phyloP scores from a whole-genome alignment of 768 basidiomycete species.

The Cubamyces lactineus region DNA sequence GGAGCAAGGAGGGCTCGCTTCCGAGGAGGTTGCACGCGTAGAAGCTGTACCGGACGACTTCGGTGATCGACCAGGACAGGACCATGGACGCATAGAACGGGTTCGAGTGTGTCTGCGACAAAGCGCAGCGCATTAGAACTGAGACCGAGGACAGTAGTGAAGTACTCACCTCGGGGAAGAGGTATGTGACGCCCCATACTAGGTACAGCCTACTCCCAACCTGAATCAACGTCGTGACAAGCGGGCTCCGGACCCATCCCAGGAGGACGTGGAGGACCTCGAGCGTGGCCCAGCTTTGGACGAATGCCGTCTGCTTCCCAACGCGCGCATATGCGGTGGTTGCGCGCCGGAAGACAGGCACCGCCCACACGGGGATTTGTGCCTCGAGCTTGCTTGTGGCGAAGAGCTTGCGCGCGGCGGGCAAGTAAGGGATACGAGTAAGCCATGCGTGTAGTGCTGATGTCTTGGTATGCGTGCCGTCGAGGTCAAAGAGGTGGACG shows the following conservation, averaged over 20 bases:
- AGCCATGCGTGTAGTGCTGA: slow-evolving; percentile 9
- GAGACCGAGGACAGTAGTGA: slow-evolving; percentile 27
- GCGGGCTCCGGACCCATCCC: slow-evolving; percentile 78
- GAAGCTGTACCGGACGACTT: slow-evolving; percentile 89
- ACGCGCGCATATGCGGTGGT: slow-evolving; percentile 63
- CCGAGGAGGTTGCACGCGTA: slow-evolving; percentile 74
- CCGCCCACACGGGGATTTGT: slow-evolving; percentile 40
- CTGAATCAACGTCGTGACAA: slow-evolving; percentile 76
- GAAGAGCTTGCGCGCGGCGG: slow-evolving; percentile 11
- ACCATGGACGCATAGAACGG: slow-evolving; percentile 92
- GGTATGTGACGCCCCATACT: slow-evolving; percentile 81
- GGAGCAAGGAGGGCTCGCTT: slow-evolving; percentile 49
- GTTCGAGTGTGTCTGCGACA: slow-evolving; percentile 59
- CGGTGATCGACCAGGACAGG: slow-evolving; percentile 89
- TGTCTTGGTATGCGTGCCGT: slow-evolving; percentile 8
- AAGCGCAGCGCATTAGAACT: background rate
- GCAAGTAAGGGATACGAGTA: slow-evolving; percentile 19
- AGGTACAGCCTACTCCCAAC: slow-evolving; percentile 81
- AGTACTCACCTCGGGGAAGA: slow-evolving; percentile 55
- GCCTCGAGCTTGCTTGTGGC: slow-evolving; percentile 17
- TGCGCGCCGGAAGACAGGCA: slow-evolving; percentile 52
- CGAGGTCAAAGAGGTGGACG: slow-evolving; percentile 43
- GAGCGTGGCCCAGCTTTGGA: slow-evolving; percentile 83
- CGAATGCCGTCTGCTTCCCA: slow-evolving; percentile 62
- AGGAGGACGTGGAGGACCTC: slow-evolving; percentile 83